Conservation (phyloP, 768 basidiomycete genomes). For the Russula brevipes region DNA sequence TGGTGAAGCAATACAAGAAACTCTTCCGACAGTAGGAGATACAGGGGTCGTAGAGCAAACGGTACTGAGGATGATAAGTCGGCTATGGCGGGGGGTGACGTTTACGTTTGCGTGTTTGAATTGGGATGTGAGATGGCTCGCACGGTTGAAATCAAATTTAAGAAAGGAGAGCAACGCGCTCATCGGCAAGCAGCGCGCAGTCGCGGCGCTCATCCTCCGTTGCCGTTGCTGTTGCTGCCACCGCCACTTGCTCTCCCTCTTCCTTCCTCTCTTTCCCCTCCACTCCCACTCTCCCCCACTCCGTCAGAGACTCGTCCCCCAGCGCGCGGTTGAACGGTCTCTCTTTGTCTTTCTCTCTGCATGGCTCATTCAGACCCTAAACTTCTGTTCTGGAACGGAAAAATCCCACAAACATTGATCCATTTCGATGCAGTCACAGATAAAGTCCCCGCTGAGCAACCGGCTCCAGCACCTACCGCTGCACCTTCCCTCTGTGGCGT, state of each 20-base stretch:
- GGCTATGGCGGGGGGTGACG: no score
- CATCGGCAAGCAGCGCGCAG: not conserved
- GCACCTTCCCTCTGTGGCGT: conserved; percentile 61
- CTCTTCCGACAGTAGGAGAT: conserved; percentile 4
- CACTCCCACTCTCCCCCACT: not conserved
- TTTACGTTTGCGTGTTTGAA: not conserved
- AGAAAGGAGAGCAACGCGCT: not conserved
- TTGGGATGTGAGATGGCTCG: no score
- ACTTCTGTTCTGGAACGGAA: conserved; percentile 20
- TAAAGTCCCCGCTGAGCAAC: not conserved
- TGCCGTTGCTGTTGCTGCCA: not conserved
- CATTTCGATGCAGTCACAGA: conserved; percentile 12
- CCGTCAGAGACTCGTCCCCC: not conserved
- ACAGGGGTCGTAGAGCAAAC: no score
- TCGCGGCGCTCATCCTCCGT: not conserved
- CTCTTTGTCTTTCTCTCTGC: not conserved
- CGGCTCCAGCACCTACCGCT: conserved; percentile 34
- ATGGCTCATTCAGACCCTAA: conserved; percentile 19
- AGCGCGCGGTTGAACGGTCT: conserved; percentile 6
- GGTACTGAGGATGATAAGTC: no score
- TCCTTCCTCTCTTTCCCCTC: not conserved
- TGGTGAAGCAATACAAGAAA: conserved; percentile 18
- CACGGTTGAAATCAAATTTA: not conserved
- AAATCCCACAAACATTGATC: conserved; percentile 8
- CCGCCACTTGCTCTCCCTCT: not conserved